Evolutionary conservation across 345 rosid genomes (phyloP).

Genomic region (Bretschneidera sinensis): DNA sequence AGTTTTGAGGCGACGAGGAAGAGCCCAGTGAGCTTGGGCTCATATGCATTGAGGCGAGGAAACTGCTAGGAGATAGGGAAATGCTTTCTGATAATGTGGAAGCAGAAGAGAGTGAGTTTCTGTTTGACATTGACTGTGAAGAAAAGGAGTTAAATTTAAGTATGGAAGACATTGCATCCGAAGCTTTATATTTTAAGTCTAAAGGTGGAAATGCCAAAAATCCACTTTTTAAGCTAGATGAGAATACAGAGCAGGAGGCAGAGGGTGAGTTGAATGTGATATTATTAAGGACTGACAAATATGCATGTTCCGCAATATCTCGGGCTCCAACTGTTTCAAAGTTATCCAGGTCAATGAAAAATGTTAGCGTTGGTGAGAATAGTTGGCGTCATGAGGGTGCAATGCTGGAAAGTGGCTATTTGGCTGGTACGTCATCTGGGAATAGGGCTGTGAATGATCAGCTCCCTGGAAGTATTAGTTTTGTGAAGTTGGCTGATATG

Average conservation of each 20-base stretch:
- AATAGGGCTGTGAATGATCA: conserved; percentile 63
- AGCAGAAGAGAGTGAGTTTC: conserved; percentile 12
- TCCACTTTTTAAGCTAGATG: conserved; percentile 43
- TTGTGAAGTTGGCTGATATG: conserved; percentile 61
- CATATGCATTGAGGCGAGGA: conserved; percentile 78
- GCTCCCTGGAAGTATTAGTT: conserved; percentile 52
- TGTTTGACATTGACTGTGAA: conserved; percentile 38
- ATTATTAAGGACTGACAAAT: conserved; percentile 10
- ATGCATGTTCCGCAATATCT: conserved; percentile 3
- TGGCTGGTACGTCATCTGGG: conserved; percentile 50
- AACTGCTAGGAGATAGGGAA: conserved; percentile 56
- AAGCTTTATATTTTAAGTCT: too few species aligned
- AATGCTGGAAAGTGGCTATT: conserved; percentile 34
- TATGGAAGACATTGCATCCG: conserved; percentile 17
- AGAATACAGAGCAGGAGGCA: conserved; percentile 25
- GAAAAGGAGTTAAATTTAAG: conserved; percentile 24
- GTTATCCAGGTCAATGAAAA: conserved; percentile 43
- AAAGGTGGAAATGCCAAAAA: conserved; percentile 18
- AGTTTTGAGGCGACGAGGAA: conserved; percentile 70
- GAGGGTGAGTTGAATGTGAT: conserved; percentile 17
- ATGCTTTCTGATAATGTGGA: conserved; percentile 14
- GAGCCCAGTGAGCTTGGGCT: conserved; percentile 96
- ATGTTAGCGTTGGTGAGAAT: conserved; percentile 40
- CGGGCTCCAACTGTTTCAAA: conserved; percentile 18
- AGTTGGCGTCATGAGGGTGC: conserved; percentile 20